Evolutionary conservation across 1,139 yeast genomes (phyloP), one percentile per base, ranked within the genome.

Genomic region (Pichia sp.): DNA sequence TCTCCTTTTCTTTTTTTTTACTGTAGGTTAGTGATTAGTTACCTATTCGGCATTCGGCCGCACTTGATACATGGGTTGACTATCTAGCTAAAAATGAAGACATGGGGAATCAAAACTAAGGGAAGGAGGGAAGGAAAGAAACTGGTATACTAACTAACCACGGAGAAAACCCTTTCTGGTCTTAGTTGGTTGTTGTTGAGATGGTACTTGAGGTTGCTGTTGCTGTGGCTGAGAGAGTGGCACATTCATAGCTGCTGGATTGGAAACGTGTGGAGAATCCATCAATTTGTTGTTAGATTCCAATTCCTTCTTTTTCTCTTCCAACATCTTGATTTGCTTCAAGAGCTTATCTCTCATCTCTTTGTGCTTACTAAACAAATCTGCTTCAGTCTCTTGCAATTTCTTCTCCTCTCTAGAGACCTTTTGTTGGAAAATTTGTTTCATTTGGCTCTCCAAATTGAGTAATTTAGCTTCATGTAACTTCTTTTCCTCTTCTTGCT

Each of bases 381-480:
- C 98, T 40, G 95, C 94, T 65, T 93, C 98, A 33, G 96, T 86
- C 65, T 88, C 85, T 67, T 88, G 95, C 59, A 93, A 75, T 67
- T 88, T 88, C 72, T 87, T 85, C 63, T 93, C 99, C 77, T 93
- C 93, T 64, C 88, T 97, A 41, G 83, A 70, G 27, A 93, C 98
- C 67, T 91, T 93, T 58, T 85, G 94, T 64, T 88, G 96, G 77
- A 93, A 93, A 40, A 93, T 96, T 20, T 80, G 73, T 67, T 91
- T 88, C 97, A 93, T 87, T 64, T 91, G 97, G 25, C 87, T 75
- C 66, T 93, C 98, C 82, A 93, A 77, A 67, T 86, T 87, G 42
- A 91, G 81, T 52, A 93, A 72, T 58, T 91, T 86, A 43, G 95
- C 94, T 64, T 87, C 96, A 59, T 91, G 97, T 53, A 86, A 69